These are phyloP conservation scores for Caloboletus firmus DNA, from an alignment of 1,284 basidiomycete species.

Conservation along the genomic window DNA sequence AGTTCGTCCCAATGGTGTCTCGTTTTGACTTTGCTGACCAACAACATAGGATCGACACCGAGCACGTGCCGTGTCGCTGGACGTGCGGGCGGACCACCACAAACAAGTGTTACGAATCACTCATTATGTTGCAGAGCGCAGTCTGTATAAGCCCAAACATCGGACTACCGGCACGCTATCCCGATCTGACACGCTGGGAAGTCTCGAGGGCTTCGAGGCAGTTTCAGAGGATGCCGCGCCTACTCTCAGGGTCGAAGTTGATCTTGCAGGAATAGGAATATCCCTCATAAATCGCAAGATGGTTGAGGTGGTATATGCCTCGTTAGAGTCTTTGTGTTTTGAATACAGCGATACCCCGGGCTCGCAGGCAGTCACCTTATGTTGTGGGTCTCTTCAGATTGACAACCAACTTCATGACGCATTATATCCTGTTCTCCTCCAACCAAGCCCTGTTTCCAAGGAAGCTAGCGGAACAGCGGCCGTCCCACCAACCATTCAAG, in stretches of 20 bases:
- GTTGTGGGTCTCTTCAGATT: conserved; percentile 91
- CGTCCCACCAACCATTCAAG: conserved; percentile 86
- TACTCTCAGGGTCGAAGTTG: conserved; percentile 69
- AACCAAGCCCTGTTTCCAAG: conserved; percentile 89
- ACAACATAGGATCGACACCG: conserved; percentile 50
- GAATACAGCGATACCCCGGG: conserved; percentile 84
- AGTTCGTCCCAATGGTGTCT: conserved; percentile 43
- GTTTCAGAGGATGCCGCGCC: conserved; percentile 76
- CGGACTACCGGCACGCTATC: conserved; percentile 49
- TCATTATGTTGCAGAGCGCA: conserved; percentile 83
- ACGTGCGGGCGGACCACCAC: conserved; percentile 89
- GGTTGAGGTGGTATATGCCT: conserved; percentile 89
- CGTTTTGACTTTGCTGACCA: conserved; percentile 6
- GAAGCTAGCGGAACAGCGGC: conserved; percentile 78
- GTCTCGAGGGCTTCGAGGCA: conserved; percentile 85
- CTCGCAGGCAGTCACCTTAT: conserved; percentile 80
- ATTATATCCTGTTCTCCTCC: conserved; percentile 92
- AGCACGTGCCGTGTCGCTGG: conserved; percentile 76
- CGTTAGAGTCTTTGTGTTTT: conserved; percentile 78
- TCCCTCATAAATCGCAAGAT: conserved; percentile 90
- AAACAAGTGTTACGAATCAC: conserved; percentile 88
- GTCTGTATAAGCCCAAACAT: conserved; percentile 84
- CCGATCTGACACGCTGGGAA: conserved; percentile 71
- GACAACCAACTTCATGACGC: conserved; percentile 99
- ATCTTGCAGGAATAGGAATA: conserved; percentile 90